phyloP scores from a whole-genome alignment of 164 flowering plant species.

The Vitis rupestris region DNA sequence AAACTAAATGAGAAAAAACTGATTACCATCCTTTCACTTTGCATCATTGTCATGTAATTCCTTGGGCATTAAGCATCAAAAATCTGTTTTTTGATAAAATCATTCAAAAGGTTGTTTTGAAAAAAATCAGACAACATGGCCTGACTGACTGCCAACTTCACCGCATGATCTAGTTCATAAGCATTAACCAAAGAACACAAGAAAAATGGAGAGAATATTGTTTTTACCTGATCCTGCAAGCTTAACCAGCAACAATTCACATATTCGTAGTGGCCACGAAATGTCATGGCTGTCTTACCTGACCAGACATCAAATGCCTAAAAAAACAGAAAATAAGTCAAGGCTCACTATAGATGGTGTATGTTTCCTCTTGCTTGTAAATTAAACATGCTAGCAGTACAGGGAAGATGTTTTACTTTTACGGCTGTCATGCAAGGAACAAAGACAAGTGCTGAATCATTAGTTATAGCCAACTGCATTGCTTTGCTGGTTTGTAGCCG shows the following conservation, averaged over 20 bases:
- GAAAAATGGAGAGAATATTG: neutral
- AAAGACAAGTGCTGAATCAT: slow-evolving; percentile 73
- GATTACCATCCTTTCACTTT: too few relatives aligned
- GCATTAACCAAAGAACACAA: neutral
- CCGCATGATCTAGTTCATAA: too few relatives aligned
- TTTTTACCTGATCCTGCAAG: slow-evolving; percentile 75
- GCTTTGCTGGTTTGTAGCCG: slow-evolving; percentile 73
- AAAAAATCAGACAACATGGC: too few relatives aligned
- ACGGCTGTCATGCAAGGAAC: slow-evolving; percentile 89
- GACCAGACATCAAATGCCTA: slow-evolving; percentile 93
- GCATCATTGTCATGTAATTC: too few relatives aligned
- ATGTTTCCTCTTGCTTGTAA: neutral
- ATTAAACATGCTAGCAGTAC: neutral
- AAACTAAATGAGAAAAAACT: too few relatives aligned
- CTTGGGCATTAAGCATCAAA: too few relatives aligned
- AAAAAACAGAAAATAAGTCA: slow-evolving; percentile 4
- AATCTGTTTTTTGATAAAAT: too few relatives aligned
- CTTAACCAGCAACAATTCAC: slow-evolving; percentile 90
- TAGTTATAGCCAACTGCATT: slow-evolving; percentile 66
- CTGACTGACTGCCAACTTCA: too few relatives aligned
- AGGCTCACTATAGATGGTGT: neutral
- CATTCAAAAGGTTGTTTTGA: too few relatives aligned
- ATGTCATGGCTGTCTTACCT: slow-evolving; percentile 57
- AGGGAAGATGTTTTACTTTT: slow-evolving; percentile 46
- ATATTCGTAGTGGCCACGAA: slow-evolving; percentile 86